Evolutionary conservation across 169 alveolate species (phyloP), one percentile per base, ranked within the genome.

Genomic region (Pseudocohnilembus persalinus): DNA sequence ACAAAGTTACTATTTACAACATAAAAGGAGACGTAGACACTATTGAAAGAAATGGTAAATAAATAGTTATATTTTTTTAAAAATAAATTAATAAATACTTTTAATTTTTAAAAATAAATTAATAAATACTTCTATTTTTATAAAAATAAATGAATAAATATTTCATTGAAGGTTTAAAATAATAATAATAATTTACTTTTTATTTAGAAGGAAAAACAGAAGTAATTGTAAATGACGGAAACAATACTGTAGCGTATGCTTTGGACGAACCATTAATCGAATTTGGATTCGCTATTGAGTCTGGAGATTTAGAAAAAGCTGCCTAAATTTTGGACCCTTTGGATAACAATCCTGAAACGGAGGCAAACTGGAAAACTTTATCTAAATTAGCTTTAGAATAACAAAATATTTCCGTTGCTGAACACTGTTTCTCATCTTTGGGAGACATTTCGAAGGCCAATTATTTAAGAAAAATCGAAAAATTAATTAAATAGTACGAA

Each of bases 11-110:
- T 29, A 88, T 94, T 82, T 96, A 96, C 65, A 92, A 93, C 81
- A 96, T 94, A 68, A 97, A 96, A 88, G 99, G 99, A 49, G 99
- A 97, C 89, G 98, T 97, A 32, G 98, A 97, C 82, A 96, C 94
- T 82, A 96, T 97, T 83, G 97, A 96, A 85, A 95, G 98, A 83
- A 93, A 93, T 89, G 95, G 83, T 35, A 81, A 84, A 49, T 78
- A 76, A 16, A 4, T 49, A 25, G 30, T 11, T 0, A 77, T 27
- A 0, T 15, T 16, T 25, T 0, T 27, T 25, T 77, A 25, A 1
- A 11, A 76, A n/a, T 31, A 31, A 31, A 31, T 25, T 27, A 1
- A 29, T 76, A 31, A 4, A 30, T 29, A n/a, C n/a, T n/a, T n/a
- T n/a, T n/a, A n/a, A n/a, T n/a, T n/a, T n/a, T n/a, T n/a, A n/a